A percentile compares a stretch with the other conserved stretches of the same genome.
Evolutionary conservation across 73 alveolate species (phyloP).

Genomic region (Paramecium octaurelia): DNA sequence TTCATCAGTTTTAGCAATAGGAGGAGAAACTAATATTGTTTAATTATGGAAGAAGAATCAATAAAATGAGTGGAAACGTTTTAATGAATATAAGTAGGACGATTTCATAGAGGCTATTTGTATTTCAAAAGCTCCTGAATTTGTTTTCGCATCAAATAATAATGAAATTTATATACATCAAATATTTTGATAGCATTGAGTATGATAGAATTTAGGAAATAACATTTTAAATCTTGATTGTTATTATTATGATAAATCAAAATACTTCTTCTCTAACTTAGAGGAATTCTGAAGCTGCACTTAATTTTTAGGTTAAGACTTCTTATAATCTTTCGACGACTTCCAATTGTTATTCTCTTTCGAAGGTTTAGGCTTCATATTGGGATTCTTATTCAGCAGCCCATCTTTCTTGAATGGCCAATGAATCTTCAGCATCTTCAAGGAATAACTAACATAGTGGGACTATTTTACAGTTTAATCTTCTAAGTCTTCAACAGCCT

Average conservation of each 20-base stretch:
- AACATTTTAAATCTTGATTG: constrained; percentile 2
- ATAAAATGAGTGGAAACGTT: not conserved
- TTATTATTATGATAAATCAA: not conserved
- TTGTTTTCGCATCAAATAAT: not conserved
- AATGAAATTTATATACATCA: not conserved
- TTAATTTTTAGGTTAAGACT: not conserved
- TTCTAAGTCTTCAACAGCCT: constrained; percentile 52
- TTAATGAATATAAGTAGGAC: not conserved
- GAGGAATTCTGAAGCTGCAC: constrained; percentile 28
- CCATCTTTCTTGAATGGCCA: constrained; percentile 45
- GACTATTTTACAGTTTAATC: constrained; percentile 12
- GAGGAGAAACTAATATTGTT: not conserved
- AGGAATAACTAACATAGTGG: constrained; percentile 12
- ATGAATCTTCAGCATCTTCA: constrained; percentile 56
- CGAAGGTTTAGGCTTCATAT: constrained; percentile 46
- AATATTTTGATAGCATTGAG: not conserved
- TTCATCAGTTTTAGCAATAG: not conserved
- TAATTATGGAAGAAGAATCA: not conserved
- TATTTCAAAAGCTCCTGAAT: not conserved
- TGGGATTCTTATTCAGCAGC: not conserved
- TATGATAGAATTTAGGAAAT: not conserved
- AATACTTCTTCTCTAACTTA: constrained; percentile 25
- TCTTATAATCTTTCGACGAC: constrained; percentile 31
- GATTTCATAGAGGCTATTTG: not conserved
- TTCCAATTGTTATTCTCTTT: constrained; percentile 17